Base-by-base conservation (phyloP, 192 early-diverging fungal species). In the Linnemannia exigua region DNA sequence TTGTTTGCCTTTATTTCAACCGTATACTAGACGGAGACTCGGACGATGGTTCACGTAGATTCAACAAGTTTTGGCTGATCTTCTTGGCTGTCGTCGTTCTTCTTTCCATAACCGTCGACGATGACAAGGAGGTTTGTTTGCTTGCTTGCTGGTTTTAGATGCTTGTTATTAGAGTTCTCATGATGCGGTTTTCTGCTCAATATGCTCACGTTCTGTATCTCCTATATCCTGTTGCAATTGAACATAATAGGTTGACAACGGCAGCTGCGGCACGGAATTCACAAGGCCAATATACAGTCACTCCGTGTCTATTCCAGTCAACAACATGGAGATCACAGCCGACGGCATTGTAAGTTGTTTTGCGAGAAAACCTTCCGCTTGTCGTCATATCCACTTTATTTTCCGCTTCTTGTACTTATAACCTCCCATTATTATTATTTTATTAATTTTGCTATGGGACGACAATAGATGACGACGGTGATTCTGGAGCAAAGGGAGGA, bases 41-140 rank as follows among this genome's bases (percentile, higher is more conserved):
- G 12, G 58, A 63, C 31, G 58, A 63, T 63, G 58, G 28, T 3
- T 63, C 58, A 8, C 58, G 58, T 31, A 63, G 58, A 25, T 63
- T 63, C 58, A 63, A 63, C 58, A 63, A 63, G 28, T 63, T 63
- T 31, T 63, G 58, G 58, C 9, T 63, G 8, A 31, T 63, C 58
- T 63, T 63, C 28, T 63, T 63, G 58, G 58, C 58, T 14, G 58
- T 63, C 25, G 58, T 63, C 14, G 58, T 63, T 14, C 12, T 63
- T 63, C 58, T 63, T 12, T 63, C 58, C 58, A 63, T 63, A 63
- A 33, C 28, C 14, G 58, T 63, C 58, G 28, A 63, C 28, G 58
- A 63, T 31, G 58, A 63, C 28, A 25, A 63, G 0, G 28, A 15
- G 25, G 58, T 63, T 11, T 7, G 22, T 58, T 58, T 9, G 9